Percentiles rank a stretch among this genome's conserved stretches.
Conservation (phyloP, 441 rosid genomes). For the Omphalea diandra region DNA sequence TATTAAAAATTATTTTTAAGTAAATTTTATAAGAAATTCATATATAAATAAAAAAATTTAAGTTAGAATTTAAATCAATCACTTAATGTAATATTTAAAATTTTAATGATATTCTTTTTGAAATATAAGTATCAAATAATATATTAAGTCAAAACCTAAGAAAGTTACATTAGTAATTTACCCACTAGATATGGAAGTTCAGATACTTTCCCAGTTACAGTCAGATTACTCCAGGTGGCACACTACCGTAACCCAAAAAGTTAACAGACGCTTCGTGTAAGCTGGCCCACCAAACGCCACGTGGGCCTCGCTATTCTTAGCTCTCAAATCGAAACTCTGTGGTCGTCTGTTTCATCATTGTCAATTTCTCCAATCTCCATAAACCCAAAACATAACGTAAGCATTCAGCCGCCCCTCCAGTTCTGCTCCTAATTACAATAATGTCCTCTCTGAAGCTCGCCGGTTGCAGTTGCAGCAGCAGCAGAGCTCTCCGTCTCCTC, state of each 20-base stretch:
- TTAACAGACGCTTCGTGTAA: neutral
- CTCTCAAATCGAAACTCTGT: neutral
- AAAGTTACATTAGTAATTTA: too few relatives aligned
- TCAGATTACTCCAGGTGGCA: constrained; percentile 23
- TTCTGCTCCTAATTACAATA: neutral
- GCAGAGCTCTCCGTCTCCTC: constrained; percentile 30
- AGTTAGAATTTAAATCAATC: too few relatives aligned
- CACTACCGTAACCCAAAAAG: neutral
- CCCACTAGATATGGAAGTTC: too few relatives aligned
- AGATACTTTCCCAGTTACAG: too few relatives aligned
- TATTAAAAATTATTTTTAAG: too few relatives aligned
- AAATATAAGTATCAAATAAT: too few relatives aligned
- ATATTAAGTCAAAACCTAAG: too few relatives aligned
- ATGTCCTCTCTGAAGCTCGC: constrained; percentile 48
- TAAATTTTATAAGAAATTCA: too few relatives aligned
- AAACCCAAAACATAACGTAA: neutral
- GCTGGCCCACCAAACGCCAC: constrained; percentile 24
- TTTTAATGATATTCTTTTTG: too few relatives aligned
- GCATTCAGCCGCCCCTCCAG: too few relatives aligned
- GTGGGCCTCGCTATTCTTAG: constrained; percentile 31
- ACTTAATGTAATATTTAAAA: too few relatives aligned
- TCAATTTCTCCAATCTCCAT: neutral
- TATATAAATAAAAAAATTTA: too few relatives aligned
- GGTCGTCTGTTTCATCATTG: neutral
- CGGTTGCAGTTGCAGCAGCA: constrained; percentile 37